Evolutionary conservation across 2,329 filamentous ascomycete genomes (phyloP).

Genomic region (Cladosporium sp.): DNA sequence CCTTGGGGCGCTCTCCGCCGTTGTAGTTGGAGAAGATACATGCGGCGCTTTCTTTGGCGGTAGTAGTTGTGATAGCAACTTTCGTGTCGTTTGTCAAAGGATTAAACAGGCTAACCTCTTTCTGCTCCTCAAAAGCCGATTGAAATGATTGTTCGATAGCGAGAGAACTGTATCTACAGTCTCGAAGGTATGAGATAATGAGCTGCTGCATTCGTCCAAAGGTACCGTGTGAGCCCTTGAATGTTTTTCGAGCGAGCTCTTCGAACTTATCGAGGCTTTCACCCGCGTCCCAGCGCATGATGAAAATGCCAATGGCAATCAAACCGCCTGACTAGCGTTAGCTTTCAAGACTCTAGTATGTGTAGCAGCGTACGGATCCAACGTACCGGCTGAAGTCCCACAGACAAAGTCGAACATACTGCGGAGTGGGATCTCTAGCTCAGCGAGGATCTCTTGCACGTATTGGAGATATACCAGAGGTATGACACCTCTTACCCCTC

Average conservation of each 20-base stretch:
- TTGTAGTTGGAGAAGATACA: conserved; percentile 33
- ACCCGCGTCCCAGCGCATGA: conserved; percentile 23
- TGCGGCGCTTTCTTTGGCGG: conserved; percentile 18
- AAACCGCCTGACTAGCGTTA: conserved; percentile 24
- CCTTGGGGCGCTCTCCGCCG: conserved; percentile 14
- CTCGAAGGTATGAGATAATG: conserved; percentile 23
- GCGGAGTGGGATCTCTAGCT: conserved; percentile 18
- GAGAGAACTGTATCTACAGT: conserved; percentile 24
- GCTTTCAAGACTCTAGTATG: neutral
- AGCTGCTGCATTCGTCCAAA: conserved; percentile 20
- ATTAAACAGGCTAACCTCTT: conserved; percentile 27
- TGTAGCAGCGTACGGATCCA: neutral
- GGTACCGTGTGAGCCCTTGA: conserved; percentile 15
- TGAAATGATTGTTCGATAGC: conserved; percentile 26
- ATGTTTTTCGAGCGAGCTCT: conserved; percentile 24
- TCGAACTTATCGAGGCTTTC: conserved; percentile 25
- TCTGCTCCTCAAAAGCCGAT: conserved; percentile 13
- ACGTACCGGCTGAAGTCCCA: conserved; percentile 28
- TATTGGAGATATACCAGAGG: conserved; percentile 22
- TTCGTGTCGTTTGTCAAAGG: conserved; percentile 23
- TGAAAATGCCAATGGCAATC: conserved; percentile 27
- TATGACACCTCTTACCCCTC: conserved; percentile 27
- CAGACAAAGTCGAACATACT: conserved; percentile 28
- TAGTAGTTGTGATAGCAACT: conserved; percentile 29
- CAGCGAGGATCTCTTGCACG: conserved; percentile 17